A percentile compares a stretch with the other conserved stretches of the same genome.
Conservation (phyloP, 1,284 basidiomycete genomes). For the Cryptococcus jaspeensis region DNA sequence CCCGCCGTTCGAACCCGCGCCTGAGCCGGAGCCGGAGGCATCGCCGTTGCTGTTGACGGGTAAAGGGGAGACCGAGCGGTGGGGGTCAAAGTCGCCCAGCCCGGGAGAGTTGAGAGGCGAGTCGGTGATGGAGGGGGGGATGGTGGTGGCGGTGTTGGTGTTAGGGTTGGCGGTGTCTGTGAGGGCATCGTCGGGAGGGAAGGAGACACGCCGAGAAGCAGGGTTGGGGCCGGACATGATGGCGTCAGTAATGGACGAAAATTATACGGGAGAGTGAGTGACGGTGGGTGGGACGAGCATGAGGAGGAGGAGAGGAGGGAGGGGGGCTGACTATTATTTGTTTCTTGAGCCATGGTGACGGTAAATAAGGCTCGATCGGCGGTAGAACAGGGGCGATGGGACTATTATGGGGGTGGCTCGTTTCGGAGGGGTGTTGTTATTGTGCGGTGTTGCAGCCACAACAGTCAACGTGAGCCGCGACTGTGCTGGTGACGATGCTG, state of each 20-base stretch:
- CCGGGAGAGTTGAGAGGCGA: conserved; percentile 11
- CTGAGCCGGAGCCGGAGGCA: background rate
- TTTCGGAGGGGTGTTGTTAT: background rate
- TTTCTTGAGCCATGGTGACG: no score
- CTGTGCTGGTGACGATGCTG: background rate
- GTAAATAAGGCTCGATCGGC: no score
- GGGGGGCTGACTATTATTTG: no score
- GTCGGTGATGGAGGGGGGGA: background rate
- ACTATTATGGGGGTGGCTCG: background rate
- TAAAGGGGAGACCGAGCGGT: background rate
- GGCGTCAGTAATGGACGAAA: background rate
- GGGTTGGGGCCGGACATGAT: background rate
- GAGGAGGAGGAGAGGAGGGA: background rate
- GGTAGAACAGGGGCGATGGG: no score
- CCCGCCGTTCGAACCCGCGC: background rate
- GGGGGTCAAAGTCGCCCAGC: background rate
- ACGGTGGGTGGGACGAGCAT: background rate
- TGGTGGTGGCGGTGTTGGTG: background rate
- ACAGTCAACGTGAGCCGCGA: no score
- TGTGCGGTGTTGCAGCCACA: no score
- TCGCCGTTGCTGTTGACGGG: background rate
- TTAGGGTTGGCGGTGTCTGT: background rate
- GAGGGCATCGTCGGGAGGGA: conserved; percentile 3
- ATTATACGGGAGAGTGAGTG: background rate
- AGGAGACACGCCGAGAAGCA: conserved; percentile 11